A percentile compares a stretch with the other conserved stretches of the same genome.
phyloP scores from a whole-genome alignment of 2,329 filamentous ascomycete genomes.

The Mariannaea elegans region DNA sequence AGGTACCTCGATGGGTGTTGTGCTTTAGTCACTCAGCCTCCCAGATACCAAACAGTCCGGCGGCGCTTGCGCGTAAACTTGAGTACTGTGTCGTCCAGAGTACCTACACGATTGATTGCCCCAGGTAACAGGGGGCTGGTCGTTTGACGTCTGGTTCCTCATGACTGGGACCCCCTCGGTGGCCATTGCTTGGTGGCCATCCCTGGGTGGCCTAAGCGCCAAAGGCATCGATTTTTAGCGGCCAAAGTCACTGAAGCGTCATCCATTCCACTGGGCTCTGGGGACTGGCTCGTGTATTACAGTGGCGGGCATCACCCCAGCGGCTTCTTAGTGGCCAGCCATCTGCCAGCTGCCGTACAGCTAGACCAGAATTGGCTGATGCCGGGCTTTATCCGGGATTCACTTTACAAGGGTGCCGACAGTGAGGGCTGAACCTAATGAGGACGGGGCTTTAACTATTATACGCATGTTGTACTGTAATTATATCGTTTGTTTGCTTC shows the following conservation, averaged over 20 bases:
- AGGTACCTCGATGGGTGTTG: not conserved
- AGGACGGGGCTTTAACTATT: not conserved
- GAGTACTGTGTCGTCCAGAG: not conserved
- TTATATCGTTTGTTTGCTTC: not conserved
- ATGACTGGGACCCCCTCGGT: not conserved
- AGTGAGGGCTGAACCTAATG: slow-evolving; percentile 49
- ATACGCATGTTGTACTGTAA: no score
- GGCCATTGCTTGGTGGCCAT: slow-evolving; percentile 4
- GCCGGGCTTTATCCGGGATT: slow-evolving; percentile 45
- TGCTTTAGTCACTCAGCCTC: slow-evolving; percentile 11
- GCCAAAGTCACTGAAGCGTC: slow-evolving; percentile 15
- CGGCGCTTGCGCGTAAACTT: not conserved
- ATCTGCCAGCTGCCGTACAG: slow-evolving; percentile 12
- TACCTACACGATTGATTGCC: not conserved
- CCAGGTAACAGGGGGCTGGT: not conserved
- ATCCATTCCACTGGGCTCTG: slow-evolving; percentile 15
- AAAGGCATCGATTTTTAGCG: slow-evolving; percentile 13
- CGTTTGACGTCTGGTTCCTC: slow-evolving; percentile 4
- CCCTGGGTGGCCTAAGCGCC: slow-evolving; percentile 6
- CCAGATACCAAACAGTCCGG: slow-evolving; percentile 4
- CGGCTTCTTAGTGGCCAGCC: slow-evolving; percentile 26
- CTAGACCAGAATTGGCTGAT: slow-evolving; percentile 30
- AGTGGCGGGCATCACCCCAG: slow-evolving; percentile 28
- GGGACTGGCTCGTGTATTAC: slow-evolving; percentile 20
- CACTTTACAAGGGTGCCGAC: slow-evolving; percentile 25